Evolutionary conservation across 192 early-diverging fungal species (phyloP).

Genomic region (Cetraspora pellucida): DNA sequence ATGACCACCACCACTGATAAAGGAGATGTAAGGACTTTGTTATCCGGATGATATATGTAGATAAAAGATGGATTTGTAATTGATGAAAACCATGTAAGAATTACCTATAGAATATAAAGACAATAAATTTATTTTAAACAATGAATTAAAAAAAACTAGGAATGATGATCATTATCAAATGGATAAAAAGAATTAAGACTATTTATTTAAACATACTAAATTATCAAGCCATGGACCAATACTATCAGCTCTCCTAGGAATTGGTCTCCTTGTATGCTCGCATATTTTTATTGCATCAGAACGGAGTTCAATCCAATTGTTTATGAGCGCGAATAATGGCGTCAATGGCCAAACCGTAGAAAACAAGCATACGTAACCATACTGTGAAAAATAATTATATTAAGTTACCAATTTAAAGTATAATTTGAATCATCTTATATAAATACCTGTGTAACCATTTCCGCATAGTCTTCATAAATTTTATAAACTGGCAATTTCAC

Average conservation of each 20-base stretch:
- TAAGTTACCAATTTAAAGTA: not conserved
- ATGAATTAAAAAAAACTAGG: not conserved
- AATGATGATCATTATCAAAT: not conserved
- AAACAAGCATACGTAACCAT: conserved; percentile 87
- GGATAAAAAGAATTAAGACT: not conserved
- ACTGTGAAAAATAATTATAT: conserved; percentile 46
- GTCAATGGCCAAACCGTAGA: conserved; percentile 85
- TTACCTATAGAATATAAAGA: conserved; percentile 22
- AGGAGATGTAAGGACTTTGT: conserved; percentile 40
- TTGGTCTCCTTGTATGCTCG: conserved; percentile 70
- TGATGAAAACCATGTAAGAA: conserved; percentile 59
- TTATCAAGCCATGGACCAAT: conserved; percentile 79
- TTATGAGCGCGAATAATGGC: conserved; percentile 77
- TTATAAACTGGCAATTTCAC: conserved; percentile 73
- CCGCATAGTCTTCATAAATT: conserved; percentile 87
- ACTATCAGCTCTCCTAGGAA: conserved; percentile 69
- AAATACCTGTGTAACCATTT: conserved; percentile 85
- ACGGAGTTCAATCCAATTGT: conserved; percentile 92
- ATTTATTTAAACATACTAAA: conserved; percentile 35
- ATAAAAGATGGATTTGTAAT: conserved; percentile 60
- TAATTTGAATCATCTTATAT: not conserved
- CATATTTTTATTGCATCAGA: conserved; percentile 91
- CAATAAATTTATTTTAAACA: conserved; percentile 10
- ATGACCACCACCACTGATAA: conserved; percentile 30
- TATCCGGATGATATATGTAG: conserved; percentile 54